phyloP scores from a whole-genome alignment of 345 rosid genomes.

The Garcia nutans region DNA sequence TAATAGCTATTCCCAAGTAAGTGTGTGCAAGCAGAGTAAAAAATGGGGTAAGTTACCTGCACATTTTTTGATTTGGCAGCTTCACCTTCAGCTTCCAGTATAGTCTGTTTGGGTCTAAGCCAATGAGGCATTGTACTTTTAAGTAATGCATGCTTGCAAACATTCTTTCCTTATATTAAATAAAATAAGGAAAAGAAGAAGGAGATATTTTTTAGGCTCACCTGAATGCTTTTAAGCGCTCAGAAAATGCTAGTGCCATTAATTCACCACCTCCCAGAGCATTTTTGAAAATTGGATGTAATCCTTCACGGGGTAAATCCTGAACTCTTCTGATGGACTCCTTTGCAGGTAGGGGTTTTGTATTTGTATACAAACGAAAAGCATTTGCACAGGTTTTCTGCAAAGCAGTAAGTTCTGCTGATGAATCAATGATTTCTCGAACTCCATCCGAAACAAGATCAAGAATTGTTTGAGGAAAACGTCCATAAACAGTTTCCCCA shows the following conservation, averaged over 20 bases:
- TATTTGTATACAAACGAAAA: constrained; percentile 80
- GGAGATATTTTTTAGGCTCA: constrained; percentile 27
- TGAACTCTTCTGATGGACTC: constrained; percentile 89
- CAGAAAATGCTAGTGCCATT: constrained; percentile 85
- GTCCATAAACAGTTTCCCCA: constrained; percentile 89
- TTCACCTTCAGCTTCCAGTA: constrained; percentile 96
- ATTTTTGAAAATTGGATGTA: constrained; percentile 84
- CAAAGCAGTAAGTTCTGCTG: constrained; percentile 68
- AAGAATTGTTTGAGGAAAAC: constrained; percentile 78
- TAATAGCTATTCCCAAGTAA: background rate
- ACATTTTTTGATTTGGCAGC: constrained; percentile 69
- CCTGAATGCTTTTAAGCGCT: constrained; percentile 86
- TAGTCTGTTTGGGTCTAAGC: constrained; percentile 91
- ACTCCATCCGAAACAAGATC: constrained; percentile 83
- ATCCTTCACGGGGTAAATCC: constrained; percentile 76
- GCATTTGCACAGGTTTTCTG: constrained; percentile 81
- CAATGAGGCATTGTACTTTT: constrained; percentile 23
- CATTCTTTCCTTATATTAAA: background rate
- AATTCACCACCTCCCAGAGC: constrained; percentile 80
- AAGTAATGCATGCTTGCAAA: constrained; percentile 5
- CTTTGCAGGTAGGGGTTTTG: constrained; percentile 79
- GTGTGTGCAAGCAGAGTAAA: background rate
- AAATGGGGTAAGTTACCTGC: constrained; percentile 40
- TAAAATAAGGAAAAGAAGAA: background rate
- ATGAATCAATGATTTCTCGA: constrained; percentile 67